phyloP scores from a whole-genome alignment of 768 basidiomycete species.

The Udeniomyces megalosporus region DNA sequence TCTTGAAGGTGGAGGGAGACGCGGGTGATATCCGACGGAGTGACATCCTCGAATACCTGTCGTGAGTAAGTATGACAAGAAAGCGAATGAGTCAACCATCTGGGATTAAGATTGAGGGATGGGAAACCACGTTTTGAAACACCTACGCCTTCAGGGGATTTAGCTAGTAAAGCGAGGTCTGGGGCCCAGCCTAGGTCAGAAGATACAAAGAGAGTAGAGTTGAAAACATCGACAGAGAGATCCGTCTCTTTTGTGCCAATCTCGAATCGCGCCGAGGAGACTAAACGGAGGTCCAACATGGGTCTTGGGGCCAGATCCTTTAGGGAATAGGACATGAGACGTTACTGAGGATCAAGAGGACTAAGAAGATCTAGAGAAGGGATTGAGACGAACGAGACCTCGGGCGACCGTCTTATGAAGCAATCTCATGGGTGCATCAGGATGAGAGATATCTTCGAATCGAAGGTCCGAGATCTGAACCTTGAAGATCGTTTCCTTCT shows the following conservation, averaged over 20 bases:
- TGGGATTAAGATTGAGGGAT: background rate
- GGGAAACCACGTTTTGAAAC: no score
- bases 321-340: no score
- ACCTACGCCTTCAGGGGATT: conserved; percentile 76
- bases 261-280: conserved; percentile 45
- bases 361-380: background rate
- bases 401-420: conserved; percentile 44
- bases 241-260: conserved; percentile 62
- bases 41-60: conserved; percentile 78
- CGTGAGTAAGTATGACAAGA: conserved; percentile 18
- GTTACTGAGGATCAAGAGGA: background rate
- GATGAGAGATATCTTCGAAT: conserved; percentile 37
- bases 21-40: conserved; percentile 70
- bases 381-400: conserved; percentile 38
- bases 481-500: conserved; percentile 58
- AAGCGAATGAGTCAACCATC: background rate
- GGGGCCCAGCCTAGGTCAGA: conserved; percentile 48
- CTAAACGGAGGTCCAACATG: conserved; percentile 38
- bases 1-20: conserved; percentile 51
- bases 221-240: conserved; percentile 46
- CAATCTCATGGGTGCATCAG: conserved; percentile 31
- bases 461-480: conserved; percentile 47
- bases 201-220: conserved; percentile 46
- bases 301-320: conserved; percentile 16
- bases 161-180: conserved; percentile 49